These are phyloP conservation scores for Piloderma croceum DNA, from an alignment of 768 basidiomycete genomes.

Conservation along the genomic window DNA sequence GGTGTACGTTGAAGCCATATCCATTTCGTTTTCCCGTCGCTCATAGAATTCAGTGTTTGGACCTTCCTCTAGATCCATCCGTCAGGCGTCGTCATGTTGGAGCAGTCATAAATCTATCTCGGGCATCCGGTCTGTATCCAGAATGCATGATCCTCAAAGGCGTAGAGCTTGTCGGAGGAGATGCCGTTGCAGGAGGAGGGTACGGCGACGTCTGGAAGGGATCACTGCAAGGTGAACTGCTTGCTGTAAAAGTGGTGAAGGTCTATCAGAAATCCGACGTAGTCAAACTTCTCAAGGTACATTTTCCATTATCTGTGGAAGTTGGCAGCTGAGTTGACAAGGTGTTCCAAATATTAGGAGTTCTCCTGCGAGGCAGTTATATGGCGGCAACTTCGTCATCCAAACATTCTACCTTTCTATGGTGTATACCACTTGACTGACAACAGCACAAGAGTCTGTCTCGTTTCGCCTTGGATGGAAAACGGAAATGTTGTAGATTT, in stretches of 20 bases:
- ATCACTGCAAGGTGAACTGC: conserved; percentile 17
- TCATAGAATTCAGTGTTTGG: too few species aligned
- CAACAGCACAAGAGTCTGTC: conserved; percentile 23
- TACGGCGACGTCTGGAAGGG: conserved; percentile 29
- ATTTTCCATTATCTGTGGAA: neutral
- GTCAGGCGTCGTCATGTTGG: too few species aligned
- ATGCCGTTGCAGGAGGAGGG: conserved; percentile 21
- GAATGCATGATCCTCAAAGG: conserved; percentile 14
- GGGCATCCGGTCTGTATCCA: conserved; percentile 24
- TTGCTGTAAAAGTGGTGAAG: conserved; percentile 28
- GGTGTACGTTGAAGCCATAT: too few species aligned
- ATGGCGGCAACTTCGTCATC: conserved; percentile 29
- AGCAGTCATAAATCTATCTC: conserved; percentile 22
- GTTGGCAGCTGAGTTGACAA: conserved; percentile 12
- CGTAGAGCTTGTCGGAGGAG: conserved; percentile 6
- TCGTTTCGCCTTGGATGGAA: too few species aligned
- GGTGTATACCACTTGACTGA: conserved; percentile 19
- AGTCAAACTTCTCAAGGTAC: conserved; percentile 21
- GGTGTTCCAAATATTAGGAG: conserved; percentile 10
- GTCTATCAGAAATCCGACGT: conserved; percentile 9
- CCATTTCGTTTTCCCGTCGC: too few species aligned
- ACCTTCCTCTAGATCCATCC: too few species aligned
- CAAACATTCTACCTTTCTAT: conserved; percentile 27
- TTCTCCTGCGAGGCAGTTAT: conserved; percentile 16
- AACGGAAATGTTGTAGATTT: neutral